Conservation (phyloP, 495 filamentous ascomycete genomes). For the Entonaema liquescens region DNA sequence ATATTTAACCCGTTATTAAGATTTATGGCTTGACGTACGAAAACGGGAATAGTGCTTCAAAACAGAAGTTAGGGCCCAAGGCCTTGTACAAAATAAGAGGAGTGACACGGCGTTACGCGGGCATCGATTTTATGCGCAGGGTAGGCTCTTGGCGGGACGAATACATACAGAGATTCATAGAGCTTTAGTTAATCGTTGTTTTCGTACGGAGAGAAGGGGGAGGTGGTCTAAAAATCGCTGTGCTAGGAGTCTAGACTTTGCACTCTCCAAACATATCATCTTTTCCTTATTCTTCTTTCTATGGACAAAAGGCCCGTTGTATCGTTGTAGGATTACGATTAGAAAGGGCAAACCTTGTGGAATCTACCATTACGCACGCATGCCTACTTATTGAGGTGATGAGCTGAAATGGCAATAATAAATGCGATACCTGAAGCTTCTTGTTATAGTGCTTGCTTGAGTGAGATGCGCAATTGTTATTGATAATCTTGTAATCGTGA, state of each 20-base stretch:
- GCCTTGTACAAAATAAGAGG: slow-evolving; percentile 38
- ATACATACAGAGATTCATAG: slow-evolving; percentile 31
- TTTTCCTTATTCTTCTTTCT: slow-evolving; percentile 9
- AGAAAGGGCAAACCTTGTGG: slow-evolving; percentile 21
- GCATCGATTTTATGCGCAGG: slow-evolving; percentile 19
- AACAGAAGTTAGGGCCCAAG: slow-evolving; percentile 4
- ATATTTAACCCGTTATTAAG: slow-evolving; percentile 37
- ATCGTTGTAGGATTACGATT: slow-evolving; percentile 35
- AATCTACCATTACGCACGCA: slow-evolving; percentile 15
- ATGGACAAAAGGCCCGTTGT: not conserved
- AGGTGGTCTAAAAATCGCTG: slow-evolving; percentile 14
- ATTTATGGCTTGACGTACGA: not conserved
- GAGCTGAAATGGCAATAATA: not conserved
- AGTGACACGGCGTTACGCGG: slow-evolving; percentile 27
- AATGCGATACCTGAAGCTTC: not conserved
- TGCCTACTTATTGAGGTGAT: slow-evolving; percentile 11
- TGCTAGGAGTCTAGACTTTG: slow-evolving; percentile 28
- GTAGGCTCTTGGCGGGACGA: slow-evolving; percentile 18
- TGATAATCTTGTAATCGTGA: too few species aligned
- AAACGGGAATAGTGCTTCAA: not conserved
- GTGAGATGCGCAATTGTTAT: too few species aligned
- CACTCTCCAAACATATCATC: slow-evolving; percentile 15
- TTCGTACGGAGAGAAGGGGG: slow-evolving; percentile 5
- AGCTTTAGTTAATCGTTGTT: slow-evolving; percentile 34
- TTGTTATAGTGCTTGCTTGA: too few species aligned